Evolutionary conservation across 2,329 filamentous ascomycete genomes (phyloP), one percentile per base, ranked within the genome.

Genomic region (Hymenoscyphus fructigenus): DNA sequence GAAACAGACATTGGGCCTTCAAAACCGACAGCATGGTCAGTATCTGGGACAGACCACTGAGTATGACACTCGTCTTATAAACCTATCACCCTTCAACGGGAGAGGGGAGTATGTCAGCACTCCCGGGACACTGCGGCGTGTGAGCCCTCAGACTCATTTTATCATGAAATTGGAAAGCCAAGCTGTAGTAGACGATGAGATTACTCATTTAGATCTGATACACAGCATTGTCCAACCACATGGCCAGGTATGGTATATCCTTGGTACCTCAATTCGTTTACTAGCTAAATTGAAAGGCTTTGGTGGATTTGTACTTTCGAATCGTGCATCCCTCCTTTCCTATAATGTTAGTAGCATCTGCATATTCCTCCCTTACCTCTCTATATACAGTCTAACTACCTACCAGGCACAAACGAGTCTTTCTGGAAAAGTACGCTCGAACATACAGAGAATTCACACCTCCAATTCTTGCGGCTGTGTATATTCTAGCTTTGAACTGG

Each of bases 401-500:
- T 36, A 20, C 20, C 6, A 47, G 41, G 20, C 84, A 88, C 71
- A 88, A 88, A 72, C 83, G 82, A 50, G 84, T 87, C 10, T 88
- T 86, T 64, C 78, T 87, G 38, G 85, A 87, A 70, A 88, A 88
- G 71, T 87, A 88, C 68, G 79, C 79, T 36, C 78, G 83, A 17
- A 83, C 83, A 0, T 82, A 85, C 68, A 79, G 81, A 28, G 84
- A 87, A 67, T 84, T 88, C 66, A 84, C 85, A 0, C 84, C 85
- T 1, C 86, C 90, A 12, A 80, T 95, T 29, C 82, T 96, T 17
- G 91, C 91, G 36, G 91, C 91, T 61, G 88, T 96, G 71, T 95
- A 96, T 73, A 87, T 96, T 28, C 81, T 97, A 28, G 91, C 93
- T 9, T 85, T 96, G 73, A 93, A 94, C 76, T 96, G 93, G 88